These are phyloP conservation scores for Rhizomucor pusillus DNA, from an alignment of 371 early-diverging fungal species.

Conservation along the genomic window DNA sequence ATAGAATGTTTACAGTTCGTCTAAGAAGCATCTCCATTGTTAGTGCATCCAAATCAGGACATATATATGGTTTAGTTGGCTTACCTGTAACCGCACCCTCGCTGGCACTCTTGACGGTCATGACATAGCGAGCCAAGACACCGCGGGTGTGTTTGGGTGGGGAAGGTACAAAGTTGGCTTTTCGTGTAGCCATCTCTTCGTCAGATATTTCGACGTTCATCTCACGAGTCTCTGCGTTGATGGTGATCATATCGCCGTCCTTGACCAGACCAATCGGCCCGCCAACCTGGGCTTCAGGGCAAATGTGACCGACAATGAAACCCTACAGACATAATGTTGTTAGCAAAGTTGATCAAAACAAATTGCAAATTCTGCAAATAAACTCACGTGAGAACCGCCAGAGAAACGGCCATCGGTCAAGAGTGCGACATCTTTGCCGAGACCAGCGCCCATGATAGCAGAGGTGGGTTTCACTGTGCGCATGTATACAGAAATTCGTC, in stretches of 20 bases:
- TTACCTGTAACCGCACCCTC: constrained; percentile 89
- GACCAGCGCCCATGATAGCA: constrained; percentile 98
- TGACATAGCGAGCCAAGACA: constrained; percentile 86
- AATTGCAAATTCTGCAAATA: not conserved
- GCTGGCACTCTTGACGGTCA: constrained; percentile 79
- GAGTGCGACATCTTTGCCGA: constrained; percentile 94
- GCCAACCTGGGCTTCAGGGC: constrained; percentile 96
- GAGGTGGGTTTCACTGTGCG: constrained; percentile 82
- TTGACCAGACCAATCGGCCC: constrained; percentile 91
- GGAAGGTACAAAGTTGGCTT: constrained; percentile 69
- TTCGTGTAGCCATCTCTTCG: constrained; percentile 72
- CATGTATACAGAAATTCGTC: not conserved
- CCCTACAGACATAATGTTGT: constrained; percentile 48
- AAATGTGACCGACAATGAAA: constrained; percentile 97
- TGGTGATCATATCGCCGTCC: constrained; percentile 84
- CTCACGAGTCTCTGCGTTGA: constrained; percentile 78
- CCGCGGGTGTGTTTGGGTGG: constrained; percentile 88
- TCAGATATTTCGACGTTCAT: constrained; percentile 77
- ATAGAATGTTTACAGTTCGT: too few relatives aligned
- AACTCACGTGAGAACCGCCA: constrained; percentile 87
- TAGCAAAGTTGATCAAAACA: not conserved
- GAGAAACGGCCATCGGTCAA: constrained; percentile 97
- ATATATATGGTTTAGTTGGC: not conserved
- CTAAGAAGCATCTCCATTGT: too few relatives aligned
- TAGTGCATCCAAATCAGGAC: too few relatives aligned